A percentile compares a stretch with the other conserved stretches of the same genome.
These are phyloP conservation scores for Arachis hypogaea DNA, from an alignment of 306 rosid species.

Conservation along the genomic window DNA sequence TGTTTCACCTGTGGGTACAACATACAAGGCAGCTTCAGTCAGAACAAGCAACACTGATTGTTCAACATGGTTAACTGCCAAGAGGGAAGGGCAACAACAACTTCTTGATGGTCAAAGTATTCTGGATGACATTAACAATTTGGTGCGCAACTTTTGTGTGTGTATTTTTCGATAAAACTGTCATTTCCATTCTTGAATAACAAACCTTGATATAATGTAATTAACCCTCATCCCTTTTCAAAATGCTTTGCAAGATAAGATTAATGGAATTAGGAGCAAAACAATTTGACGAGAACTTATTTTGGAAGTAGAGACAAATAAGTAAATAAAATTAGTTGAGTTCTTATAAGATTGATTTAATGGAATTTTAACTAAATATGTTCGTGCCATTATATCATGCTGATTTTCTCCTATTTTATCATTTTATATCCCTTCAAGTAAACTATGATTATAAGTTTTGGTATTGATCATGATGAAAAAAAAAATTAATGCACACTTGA, in stretches of 20 bases:
- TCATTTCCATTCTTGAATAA: background rate
- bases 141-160: conserved; percentile 46
- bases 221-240: background rate
- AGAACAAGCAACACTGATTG: conserved; percentile 39
- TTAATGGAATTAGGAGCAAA: background rate
- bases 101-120: conserved; percentile 68
- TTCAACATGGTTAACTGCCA: conserved; percentile 74
- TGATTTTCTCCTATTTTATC: conserved; percentile 22
- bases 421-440: conserved; percentile 3
- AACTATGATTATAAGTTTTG: background rate
- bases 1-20: conserved; percentile 57
- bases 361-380: conserved; percentile 18
- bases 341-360: conserved; percentile 13
- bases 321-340: background rate
- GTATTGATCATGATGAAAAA: background rate
- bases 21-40: conserved; percentile 65
- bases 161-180: conserved; percentile 16
- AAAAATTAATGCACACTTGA: background rate
- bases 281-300: background rate
- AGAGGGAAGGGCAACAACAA: conserved; percentile 63
- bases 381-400: conserved; percentile 3
- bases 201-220: background rate
- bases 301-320: background rate
- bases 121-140: conserved; percentile 51
- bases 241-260: background rate